Evolutionary conservation across 345 rosid genomes (phyloP).

Genomic region (Noccaea bulbosa): DNA sequence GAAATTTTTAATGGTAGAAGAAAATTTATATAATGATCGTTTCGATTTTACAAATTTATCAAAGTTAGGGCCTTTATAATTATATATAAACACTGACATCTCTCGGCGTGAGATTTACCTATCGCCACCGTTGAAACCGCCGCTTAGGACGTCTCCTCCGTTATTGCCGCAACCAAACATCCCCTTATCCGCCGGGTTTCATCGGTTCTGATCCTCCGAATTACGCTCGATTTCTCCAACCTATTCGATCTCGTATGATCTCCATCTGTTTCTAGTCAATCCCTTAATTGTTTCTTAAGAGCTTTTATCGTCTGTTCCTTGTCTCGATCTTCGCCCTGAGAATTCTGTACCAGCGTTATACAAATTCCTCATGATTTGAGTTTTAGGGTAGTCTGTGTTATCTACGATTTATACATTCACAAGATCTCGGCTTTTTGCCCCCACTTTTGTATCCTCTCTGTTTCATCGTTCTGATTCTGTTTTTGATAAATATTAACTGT

Average conservation of each 20-base stretch:
- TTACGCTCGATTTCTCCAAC: not conserved
- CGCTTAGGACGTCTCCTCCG: slow-evolving; percentile 41
- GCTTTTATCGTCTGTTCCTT: not conserved
- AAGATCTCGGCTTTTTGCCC: not conserved
- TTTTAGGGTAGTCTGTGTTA: not conserved
- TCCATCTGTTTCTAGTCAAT: slow-evolving; percentile 7
- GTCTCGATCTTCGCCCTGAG: not conserved
- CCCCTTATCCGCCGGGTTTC: not conserved
- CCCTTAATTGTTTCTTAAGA: not conserved
- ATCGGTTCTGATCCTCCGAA: slow-evolving; percentile 8
- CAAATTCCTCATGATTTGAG: not conserved
- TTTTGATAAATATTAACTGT: no score
- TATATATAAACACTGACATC: not conserved
- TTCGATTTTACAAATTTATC: no score
- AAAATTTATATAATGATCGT: no score
- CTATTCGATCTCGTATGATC: slow-evolving; percentile 7
- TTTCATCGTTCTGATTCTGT: not conserved
- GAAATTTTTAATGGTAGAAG: no score
- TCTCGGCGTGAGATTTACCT: slow-evolving; percentile 9
- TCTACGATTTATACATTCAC: not conserved
- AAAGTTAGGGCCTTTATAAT: not conserved
- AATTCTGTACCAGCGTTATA: slow-evolving; percentile 18
- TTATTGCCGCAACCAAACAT: not conserved
- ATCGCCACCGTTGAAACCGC: slow-evolving; percentile 41
- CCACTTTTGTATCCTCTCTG: not conserved